Conservation (phyloP, 2,329 filamentous ascomycete species). For the Aspergillus phoenicis region DNA sequence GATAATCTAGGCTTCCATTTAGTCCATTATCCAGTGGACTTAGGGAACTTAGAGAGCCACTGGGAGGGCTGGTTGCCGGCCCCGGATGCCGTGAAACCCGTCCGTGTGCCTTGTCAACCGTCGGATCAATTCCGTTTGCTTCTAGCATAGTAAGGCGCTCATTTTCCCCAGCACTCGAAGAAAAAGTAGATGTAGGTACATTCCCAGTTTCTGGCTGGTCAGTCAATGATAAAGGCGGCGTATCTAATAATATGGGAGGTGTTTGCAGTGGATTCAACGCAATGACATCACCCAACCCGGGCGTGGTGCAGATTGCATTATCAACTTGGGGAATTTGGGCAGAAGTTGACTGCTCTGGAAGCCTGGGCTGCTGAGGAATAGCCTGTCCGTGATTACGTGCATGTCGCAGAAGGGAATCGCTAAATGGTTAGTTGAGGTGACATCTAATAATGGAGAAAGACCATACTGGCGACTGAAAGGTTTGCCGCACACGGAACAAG, state of each 20-base stretch:
- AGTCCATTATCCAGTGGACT: background rate
- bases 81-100: too few species aligned
- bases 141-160: background rate
- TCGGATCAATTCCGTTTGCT: background rate
- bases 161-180: background rate
- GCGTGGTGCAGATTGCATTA: too few species aligned
- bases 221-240: background rate
- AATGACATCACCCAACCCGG: background rate
- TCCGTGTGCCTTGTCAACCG: background rate
- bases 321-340: background rate
- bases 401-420: slow-evolving; percentile 9
- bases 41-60: background rate
- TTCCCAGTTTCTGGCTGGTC: background rate
- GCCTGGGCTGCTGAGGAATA: background rate
- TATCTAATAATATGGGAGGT: background rate
- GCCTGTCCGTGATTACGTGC: background rate
- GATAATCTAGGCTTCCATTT: background rate
- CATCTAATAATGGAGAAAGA: too few species aligned
- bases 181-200: background rate
- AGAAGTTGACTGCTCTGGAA: background rate
- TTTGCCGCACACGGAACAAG: slow-evolving; percentile 28
- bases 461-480: slow-evolving; percentile 30
- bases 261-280: background rate
- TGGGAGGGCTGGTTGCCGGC: too few species aligned
- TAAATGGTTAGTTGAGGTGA: background rate